Conservation (phyloP, 176 grass and related monocot genomes). For the Luzula sylvatica region DNA sequence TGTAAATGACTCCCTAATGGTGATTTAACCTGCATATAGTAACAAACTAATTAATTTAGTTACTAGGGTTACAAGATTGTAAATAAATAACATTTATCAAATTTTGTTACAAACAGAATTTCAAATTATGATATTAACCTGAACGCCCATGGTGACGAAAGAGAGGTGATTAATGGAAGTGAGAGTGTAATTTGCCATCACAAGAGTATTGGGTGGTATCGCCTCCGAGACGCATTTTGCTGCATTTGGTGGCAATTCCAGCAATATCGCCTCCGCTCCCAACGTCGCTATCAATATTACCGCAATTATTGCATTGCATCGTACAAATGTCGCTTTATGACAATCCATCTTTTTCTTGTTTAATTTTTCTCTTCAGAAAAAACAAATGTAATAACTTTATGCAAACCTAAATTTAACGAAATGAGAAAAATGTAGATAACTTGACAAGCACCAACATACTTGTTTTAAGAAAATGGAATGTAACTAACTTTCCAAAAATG, state of each 20-base stretch:
- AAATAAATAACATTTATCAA: no score
- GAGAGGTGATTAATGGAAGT: slow-evolving; percentile 34
- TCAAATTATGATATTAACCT: no score
- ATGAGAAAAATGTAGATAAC: no score
- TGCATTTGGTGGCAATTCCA: slow-evolving; percentile 41
- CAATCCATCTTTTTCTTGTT: neutral
- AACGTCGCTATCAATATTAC: slow-evolving; percentile 7
- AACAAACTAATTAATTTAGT: no score
- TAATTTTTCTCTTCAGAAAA: no score
- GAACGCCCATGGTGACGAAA: slow-evolving; percentile 42
- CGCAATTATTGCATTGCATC: neutral
- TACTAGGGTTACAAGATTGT: no score
- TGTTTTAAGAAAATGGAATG: no score
- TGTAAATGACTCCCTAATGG: slow-evolving; percentile 49
- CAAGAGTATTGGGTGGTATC: slow-evolving; percentile 64
- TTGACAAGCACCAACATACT: no score
- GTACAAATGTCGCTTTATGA: neutral
- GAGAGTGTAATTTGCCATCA: slow-evolving; percentile 66
- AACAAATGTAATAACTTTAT: no score
- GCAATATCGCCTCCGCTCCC: slow-evolving; percentile 48
- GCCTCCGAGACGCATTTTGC: slow-evolving; percentile 69
- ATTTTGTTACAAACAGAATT: no score
- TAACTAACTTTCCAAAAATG: no score
- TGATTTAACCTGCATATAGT: slow-evolving; percentile 56
- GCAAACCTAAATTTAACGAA: no score